Percentiles rank a stretch among this genome's conserved stretches.
phyloP scores from a whole-genome alignment of 1,139 yeast genomes.

The Arxiozyma heterogenica region DNA sequence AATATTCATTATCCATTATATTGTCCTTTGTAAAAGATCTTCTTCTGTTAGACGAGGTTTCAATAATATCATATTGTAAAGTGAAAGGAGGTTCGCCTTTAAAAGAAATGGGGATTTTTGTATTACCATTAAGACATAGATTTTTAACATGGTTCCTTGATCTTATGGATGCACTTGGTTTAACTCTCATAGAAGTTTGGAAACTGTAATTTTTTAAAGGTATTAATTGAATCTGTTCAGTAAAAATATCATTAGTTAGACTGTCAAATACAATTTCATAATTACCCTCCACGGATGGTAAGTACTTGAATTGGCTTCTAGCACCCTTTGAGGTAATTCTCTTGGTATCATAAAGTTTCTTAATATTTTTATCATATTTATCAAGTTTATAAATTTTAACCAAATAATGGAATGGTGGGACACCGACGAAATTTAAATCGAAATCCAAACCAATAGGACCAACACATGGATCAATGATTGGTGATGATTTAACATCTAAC shows the following conservation, averaged over 20 bases:
- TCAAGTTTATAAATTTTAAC: slow-evolving; percentile 52
- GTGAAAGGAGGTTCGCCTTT: slow-evolving; percentile 75
- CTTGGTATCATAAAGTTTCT: slow-evolving; percentile 32
- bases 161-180: slow-evolving; percentile 34
- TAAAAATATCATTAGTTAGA: slow-evolving; percentile 48
- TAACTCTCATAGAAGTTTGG: slow-evolving; percentile 37
- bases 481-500: slow-evolving; percentile 44
- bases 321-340: slow-evolving; percentile 33
- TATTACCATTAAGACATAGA: slow-evolving; percentile 41
- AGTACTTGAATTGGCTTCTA: slow-evolving; percentile 52
- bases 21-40: slow-evolving; percentile 37
- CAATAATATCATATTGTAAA: slow-evolving; percentile 58
- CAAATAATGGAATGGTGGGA: slow-evolving; percentile 68
- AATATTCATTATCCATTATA: slow-evolving; percentile 34
- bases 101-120: slow-evolving; percentile 47
- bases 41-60: slow-evolving; percentile 40
- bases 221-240: slow-evolving; percentile 30
- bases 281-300: slow-evolving; percentile 74
- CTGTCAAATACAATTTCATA: slow-evolving; percentile 62
- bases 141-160: slow-evolving; percentile 26
- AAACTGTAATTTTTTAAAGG: slow-evolving; percentile 31
- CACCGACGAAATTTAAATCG: slow-evolving; percentile 56
- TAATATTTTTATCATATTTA: slow-evolving; percentile 19
- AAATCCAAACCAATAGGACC: slow-evolving; percentile 85
- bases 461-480: slow-evolving; percentile 77